phyloP scores from a whole-genome alignment of 179 eudicot species.

The Beta corolliflora region DNA sequence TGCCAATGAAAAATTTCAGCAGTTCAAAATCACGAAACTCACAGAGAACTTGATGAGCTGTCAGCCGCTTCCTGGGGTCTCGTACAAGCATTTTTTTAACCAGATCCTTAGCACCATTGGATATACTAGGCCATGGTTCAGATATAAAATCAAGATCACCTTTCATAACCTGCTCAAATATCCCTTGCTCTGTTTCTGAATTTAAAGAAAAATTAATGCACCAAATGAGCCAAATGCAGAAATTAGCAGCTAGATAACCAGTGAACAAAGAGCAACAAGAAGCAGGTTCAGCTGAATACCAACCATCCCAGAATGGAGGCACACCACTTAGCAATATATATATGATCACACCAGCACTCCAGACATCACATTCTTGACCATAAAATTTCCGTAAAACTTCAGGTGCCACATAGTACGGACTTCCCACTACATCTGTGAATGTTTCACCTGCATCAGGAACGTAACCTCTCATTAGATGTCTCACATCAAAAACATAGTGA shows the following conservation, averaged over 20 bases:
- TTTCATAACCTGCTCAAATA: conserved; percentile 50
- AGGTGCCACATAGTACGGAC: conserved; percentile 55
- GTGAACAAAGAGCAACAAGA: not conserved
- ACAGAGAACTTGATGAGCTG: conserved; percentile 56
- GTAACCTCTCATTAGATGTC: not conserved
- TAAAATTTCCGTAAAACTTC: conserved; percentile 44
- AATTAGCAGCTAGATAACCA: not conserved
- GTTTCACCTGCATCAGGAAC: conserved; percentile 39
- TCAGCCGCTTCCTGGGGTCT: conserved; percentile 46
- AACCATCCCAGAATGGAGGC: conserved; percentile 58
- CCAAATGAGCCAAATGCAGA: not conserved
- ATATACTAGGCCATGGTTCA: conserved; percentile 57
- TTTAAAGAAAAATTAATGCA: conserved; percentile 5
- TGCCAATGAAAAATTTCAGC: not conserved
- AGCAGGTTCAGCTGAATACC: conserved; percentile 1
- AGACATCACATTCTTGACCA: conserved; percentile 50
- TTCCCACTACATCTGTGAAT: conserved; percentile 49
- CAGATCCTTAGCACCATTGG: conserved; percentile 44
- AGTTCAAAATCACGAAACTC: conserved; percentile 15
- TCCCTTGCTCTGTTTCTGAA: conserved; percentile 49
- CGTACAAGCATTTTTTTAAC: conserved; percentile 50
- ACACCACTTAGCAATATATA: conserved; percentile 51
- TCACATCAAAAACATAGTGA: not conserved
- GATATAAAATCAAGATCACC: conserved; percentile 52
- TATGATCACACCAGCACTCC: conserved; percentile 55